A percentile compares a stretch with the other conserved stretches of the same genome.
Evolutionary conservation across 2,329 filamentous ascomycete species (phyloP).

Genomic region (Botrytis pseudocinerea): DNA sequence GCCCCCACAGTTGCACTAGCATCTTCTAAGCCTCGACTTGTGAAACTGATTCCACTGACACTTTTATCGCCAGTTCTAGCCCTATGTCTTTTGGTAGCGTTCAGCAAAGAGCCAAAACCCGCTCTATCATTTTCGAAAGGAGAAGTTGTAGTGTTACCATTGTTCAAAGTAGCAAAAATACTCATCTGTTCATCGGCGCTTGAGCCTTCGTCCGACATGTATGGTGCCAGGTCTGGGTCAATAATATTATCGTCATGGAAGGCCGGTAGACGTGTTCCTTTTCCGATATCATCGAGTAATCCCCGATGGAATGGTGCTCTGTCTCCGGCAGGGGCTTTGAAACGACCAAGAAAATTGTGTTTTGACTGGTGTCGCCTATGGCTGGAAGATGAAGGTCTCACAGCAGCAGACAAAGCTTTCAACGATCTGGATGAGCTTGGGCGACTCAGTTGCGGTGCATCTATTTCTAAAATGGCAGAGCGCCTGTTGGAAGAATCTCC

Average conservation of each 20-base stretch:
- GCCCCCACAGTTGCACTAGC: constrained; percentile 57
- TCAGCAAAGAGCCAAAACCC: constrained; percentile 70
- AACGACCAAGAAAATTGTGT: constrained; percentile 76
- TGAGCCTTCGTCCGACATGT: constrained; percentile 91
- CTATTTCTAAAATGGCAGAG: constrained; percentile 88
- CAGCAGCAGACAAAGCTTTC: constrained; percentile 64
- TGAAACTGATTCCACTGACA: constrained; percentile 67
- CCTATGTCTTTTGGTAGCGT: constrained; percentile 73
- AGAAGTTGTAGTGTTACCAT: constrained; percentile 61
- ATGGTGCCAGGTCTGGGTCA: constrained; percentile 90
- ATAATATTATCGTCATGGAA: constrained; percentile 99
- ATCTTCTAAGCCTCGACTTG: constrained; percentile 66
- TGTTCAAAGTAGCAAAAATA: constrained; percentile 75
- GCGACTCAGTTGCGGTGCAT: constrained; percentile 77
- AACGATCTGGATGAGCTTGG: constrained; percentile 92
- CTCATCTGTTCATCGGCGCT: constrained; percentile 91
- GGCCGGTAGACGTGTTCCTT: constrained; percentile 72
- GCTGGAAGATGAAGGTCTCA: constrained; percentile 75
- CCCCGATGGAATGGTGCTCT: constrained; percentile 84
- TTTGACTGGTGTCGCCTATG: constrained; percentile 88
- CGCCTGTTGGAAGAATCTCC: constrained; percentile 79
- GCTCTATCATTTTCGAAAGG: constrained; percentile 72
- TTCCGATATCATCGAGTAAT: constrained; percentile 64
- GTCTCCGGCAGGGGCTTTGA: constrained; percentile 73
- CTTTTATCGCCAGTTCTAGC: constrained; percentile 72